Evolutionary conservation across 192 early-diverging fungal genomes (phyloP), one percentile per base, ranked within the genome.

Genomic region (Dispira simplex): DNA sequence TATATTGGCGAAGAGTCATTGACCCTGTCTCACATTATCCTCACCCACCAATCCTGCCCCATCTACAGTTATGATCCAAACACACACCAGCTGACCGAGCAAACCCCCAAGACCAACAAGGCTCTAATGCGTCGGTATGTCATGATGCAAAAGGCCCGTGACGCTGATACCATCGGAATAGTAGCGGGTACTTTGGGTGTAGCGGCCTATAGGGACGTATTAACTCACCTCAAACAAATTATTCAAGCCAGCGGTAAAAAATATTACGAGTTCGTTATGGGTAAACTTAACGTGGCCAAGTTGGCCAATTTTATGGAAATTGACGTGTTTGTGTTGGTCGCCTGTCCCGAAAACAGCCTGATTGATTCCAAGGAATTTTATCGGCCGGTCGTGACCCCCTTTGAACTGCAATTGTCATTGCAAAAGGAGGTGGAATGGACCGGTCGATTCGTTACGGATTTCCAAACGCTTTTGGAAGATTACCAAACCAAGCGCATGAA

Each of bases 221-320:
- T 98, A 6, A 75, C 86, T 28, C 72, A 82, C 46, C 66, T 98
- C 27, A 93, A 98, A 74, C 69, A 75, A 25, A 66, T 95, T 52
- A 83, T 96, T 49, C 75, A 73, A 11, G 66, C 74, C 2, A 77
- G 79, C 43, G 86, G 87, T 20, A 89, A 87, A 65, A 95, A 95
- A 69, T 78, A 79, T 11, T 92, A 96, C 66, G 70, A 91, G 23
- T 85, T 93, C 64, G 85, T 89, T 1, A 89, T 99, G 67, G 96
- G 96, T 49, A 97, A 97, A 65, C 84, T 94, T 13, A 94, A 90
- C 64, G 89, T 92, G 0, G 89, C 90, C 56, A 99, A 99, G 71
- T 84, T 99, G 71, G 95, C 88, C 43, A 99, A 99, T 62, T 97
- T 99, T 65, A 80, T 90, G 67, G 96, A 99, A 72, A 90, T 98